A percentile compares a stretch with the other conserved stretches of the same genome.
Conservation (phyloP, 768 basidiomycete genomes). For the Dioszegia hungarica region DNA sequence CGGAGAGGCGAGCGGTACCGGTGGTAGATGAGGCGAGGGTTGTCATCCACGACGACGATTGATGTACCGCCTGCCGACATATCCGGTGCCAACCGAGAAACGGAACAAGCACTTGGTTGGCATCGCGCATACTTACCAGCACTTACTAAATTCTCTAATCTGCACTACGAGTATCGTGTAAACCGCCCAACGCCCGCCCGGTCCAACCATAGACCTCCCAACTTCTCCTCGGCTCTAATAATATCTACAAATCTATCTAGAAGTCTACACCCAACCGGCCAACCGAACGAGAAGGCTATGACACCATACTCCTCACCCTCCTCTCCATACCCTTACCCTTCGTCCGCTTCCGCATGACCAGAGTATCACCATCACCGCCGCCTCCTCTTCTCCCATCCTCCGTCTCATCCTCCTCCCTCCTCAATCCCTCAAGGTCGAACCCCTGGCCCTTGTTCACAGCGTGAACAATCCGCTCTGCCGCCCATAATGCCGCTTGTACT, state of each 20-base stretch:
- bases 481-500: conserved; percentile 15
- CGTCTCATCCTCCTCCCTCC: background rate
- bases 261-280: too few relatives aligned
- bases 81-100: too few relatives aligned
- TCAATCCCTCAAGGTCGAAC: conserved; percentile 22
- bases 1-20: background rate
- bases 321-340: background rate
- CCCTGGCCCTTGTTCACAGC: conserved; percentile 18
- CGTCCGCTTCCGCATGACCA: background rate
- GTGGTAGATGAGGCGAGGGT: conserved; percentile 17
- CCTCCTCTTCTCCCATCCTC: too few relatives aligned
- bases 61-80: background rate
- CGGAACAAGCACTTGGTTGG: too few relatives aligned
- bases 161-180: too few relatives aligned
- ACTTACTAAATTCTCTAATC: too few relatives aligned
- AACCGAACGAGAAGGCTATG: too few relatives aligned
- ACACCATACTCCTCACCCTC: conserved; percentile 8
- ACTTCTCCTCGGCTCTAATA: too few relatives aligned
- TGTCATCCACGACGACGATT: conserved; percentile 51
- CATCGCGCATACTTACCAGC: too few relatives aligned
- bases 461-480: conserved; percentile 17
- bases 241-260: too few relatives aligned
- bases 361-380: background rate
- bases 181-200: too few relatives aligned
- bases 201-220: too few relatives aligned